Percentiles rank a stretch among this genome's conserved stretches.
These are phyloP conservation scores for Fusarium bulbicola DNA, from an alignment of 2,329 filamentous ascomycete genomes.

Conservation along the genomic window DNA sequence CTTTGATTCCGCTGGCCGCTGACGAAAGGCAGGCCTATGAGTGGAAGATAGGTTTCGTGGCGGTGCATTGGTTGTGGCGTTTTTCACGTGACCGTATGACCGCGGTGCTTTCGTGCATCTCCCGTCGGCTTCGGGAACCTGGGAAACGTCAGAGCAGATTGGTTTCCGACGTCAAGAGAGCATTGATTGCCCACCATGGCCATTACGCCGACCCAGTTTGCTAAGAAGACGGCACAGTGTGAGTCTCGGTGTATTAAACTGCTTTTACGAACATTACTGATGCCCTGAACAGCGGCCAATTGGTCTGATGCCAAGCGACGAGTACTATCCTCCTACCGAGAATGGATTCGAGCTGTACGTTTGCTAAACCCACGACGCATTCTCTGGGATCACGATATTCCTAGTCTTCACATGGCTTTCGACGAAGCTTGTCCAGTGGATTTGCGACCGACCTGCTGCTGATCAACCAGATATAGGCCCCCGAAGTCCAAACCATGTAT, in stretches of 20 bases:
- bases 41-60: conserved; percentile 34
- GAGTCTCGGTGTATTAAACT: conserved; percentile 48
- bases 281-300: conserved; percentile 73
- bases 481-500: conserved; percentile 98
- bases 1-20: conserved; percentile 6
- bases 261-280: conserved; percentile 47
- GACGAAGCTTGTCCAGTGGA: not conserved
- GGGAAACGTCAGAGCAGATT: conserved; percentile 45
- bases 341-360: conserved; percentile 96
- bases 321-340: conserved; percentile 89
- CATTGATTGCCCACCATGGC: conserved; percentile 70
- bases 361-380: conserved; percentile 10
- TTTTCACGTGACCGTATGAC: conserved; percentile 43
- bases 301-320: conserved; percentile 88
- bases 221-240: conserved; percentile 82
- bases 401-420: not conserved
- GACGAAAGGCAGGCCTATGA: conserved; percentile 35
- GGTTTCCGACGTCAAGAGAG: conserved; percentile 42
- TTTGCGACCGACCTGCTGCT: conserved; percentile 6
- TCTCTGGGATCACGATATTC: not conserved
- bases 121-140: conserved; percentile 34
- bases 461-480: conserved; percentile 68
- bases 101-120: conserved; percentile 40
- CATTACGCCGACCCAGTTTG: conserved; percentile 93
- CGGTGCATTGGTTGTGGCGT: conserved; percentile 35